phyloP scores from a whole-genome alignment of 768 basidiomycete genomes.

The Tricholoma flavovirens region DNA sequence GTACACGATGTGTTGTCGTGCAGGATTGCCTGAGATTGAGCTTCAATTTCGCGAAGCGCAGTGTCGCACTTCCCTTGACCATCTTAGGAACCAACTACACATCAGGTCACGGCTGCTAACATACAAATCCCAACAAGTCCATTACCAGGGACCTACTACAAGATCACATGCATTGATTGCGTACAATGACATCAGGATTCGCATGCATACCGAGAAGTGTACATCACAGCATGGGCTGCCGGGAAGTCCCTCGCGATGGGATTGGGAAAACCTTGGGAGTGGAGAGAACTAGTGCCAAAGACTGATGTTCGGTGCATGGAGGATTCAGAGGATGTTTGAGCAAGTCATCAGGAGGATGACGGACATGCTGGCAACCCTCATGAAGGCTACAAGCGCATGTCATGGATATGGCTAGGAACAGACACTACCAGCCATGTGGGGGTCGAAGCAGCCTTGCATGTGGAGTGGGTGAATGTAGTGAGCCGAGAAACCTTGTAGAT shows the following conservation, averaged over 20 bases:
- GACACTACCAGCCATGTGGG: too few relatives aligned
- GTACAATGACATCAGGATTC: background rate
- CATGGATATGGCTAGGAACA: too few relatives aligned
- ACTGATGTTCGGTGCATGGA: too few relatives aligned
- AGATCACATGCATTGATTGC: background rate
- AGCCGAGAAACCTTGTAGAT: too few relatives aligned
- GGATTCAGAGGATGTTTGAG: too few relatives aligned
- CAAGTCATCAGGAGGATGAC: too few relatives aligned
- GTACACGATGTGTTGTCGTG: background rate
- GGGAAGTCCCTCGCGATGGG: background rate
- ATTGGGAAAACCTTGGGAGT: too few relatives aligned
- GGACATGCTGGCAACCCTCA: too few relatives aligned
- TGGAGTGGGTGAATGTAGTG: too few relatives aligned
- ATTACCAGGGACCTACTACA: background rate
- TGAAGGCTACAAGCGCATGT: too few relatives aligned
- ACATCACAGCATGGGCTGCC: background rate
- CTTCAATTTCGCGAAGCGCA: background rate
- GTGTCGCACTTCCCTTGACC: background rate
- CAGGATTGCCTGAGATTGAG: background rate
- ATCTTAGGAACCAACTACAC: too few relatives aligned
- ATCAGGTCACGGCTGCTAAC: background rate
- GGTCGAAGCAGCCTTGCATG: background rate
- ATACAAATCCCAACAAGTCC: background rate
- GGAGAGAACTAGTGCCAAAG: too few relatives aligned
- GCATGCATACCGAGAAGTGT: background rate